phyloP scores from a whole-genome alignment of 2,329 filamentous ascomycete species.

The Fusarium acutatum region DNA sequence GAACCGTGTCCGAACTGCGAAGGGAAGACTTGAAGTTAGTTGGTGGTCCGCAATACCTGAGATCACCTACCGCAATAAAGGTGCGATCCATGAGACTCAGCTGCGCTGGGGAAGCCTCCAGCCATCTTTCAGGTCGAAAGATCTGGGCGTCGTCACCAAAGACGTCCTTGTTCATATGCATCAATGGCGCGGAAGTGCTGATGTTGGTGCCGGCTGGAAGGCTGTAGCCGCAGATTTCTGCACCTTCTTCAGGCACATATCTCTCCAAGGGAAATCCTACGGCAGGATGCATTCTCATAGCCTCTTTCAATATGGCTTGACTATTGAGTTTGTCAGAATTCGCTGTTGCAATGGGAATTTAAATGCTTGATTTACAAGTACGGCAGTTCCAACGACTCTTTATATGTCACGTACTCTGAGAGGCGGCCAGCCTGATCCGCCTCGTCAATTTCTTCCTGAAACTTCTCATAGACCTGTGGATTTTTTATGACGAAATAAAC shows the following conservation, averaged over 20 bases:
- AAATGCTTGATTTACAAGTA: accelerated
- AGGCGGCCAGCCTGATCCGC: accelerated
- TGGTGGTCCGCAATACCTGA: accelerated
- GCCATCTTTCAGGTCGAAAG: neutral
- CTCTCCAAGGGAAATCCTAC: neutral
- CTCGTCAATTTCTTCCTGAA: neutral
- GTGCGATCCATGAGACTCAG: neutral
- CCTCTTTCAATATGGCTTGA: neutral
- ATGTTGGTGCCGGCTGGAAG: neutral
- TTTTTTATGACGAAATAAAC: neutral
- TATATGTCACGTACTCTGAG: neutral
- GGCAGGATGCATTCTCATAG: neutral
- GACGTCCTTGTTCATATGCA: neutral
- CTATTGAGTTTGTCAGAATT: neutral
- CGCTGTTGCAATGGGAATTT: accelerated
- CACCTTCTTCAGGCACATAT: neutral
- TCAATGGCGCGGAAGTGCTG: neutral
- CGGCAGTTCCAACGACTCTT: neutral
- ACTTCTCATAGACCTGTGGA: neutral
- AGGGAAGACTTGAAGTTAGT: accelerated
- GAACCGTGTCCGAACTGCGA: neutral
- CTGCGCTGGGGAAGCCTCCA: neutral
- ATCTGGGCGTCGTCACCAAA: neutral
- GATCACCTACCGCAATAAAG: neutral
- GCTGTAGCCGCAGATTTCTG: neutral